Evolutionary conservation across 305 asterid genomes (phyloP).

Genomic region (Solanum hybrid): DNA sequence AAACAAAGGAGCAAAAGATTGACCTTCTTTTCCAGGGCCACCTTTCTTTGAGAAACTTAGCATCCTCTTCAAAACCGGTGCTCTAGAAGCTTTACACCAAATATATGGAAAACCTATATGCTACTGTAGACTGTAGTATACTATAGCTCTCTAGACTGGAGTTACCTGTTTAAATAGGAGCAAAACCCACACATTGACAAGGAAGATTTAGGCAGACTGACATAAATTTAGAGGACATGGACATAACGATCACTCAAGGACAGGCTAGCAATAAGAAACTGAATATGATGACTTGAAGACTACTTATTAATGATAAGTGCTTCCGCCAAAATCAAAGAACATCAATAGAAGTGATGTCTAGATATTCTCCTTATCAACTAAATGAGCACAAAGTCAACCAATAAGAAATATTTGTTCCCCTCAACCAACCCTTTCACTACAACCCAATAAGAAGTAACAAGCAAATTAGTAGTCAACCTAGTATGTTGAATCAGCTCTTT

Average conservation of each 20-base stretch:
- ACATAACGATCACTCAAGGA: not conserved
- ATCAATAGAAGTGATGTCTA: not conserved
- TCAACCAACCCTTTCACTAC: not conserved
- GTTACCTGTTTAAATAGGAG: constrained; percentile 2
- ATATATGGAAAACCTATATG: not conserved
- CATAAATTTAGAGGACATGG: not conserved
- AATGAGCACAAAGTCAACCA: not conserved
- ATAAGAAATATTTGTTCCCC: not conserved
- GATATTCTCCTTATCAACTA: not conserved
- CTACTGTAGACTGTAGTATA: not conserved
- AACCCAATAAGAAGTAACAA: not conserved
- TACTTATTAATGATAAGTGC: not conserved
- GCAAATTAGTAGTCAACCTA: not conserved
- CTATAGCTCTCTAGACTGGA: not conserved
- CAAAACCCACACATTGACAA: not conserved
- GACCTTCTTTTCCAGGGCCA: constrained; percentile 15
- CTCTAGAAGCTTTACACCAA: not conserved
- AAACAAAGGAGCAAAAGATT: constrained; percentile 19
- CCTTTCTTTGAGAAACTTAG: constrained; percentile 27
- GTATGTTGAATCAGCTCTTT: not conserved
- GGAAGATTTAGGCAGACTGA: not conserved
- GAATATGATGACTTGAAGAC: not conserved
- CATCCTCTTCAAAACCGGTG: constrained; percentile 21
- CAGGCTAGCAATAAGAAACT: not conserved
- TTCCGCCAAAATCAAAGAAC: not conserved